A percentile compares a stretch with the other conserved stretches of the same genome.
phyloP scores from a whole-genome alignment of 805 yeast species.

The Wilhelminamyces savonicus region DNA sequence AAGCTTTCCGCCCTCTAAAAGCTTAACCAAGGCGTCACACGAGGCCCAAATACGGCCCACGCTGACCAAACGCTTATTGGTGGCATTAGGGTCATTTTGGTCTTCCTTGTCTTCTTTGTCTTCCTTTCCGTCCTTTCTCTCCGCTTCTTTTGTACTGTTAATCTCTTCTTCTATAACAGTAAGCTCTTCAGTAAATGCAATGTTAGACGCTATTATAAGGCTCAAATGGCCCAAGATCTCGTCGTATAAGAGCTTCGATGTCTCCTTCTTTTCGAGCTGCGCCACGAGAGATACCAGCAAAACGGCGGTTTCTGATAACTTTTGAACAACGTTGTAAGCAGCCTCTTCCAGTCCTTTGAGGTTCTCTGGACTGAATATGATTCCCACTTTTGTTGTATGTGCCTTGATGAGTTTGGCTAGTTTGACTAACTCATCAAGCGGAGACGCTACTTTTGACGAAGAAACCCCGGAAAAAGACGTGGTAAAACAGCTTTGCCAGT shows the following conservation, averaged over 20 bases:
- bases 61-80: conserved; percentile 43
- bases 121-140: conserved; percentile 1
- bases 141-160: conserved; percentile 6
- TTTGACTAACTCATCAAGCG: conserved; percentile 55
- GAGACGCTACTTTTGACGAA: conserved; percentile 35
- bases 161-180: conserved; percentile 9
- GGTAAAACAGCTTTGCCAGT: too few species aligned
- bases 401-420: conserved; percentile 58
- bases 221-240: conserved; percentile 21
- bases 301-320: conserved; percentile 38
- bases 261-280: conserved; percentile 18
- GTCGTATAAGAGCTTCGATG: conserved; percentile 34
- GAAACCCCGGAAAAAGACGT: too few species aligned
- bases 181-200: conserved; percentile 21
- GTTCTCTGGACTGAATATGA: conserved; percentile 59
- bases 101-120: conserved; percentile 6
- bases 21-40: conserved; percentile 43
- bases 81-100: conserved; percentile 11
- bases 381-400: conserved; percentile 71
- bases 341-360: conserved; percentile 33
- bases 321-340: conserved; percentile 43
- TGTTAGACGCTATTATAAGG: conserved; percentile 12
- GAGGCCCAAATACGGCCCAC: conserved; percentile 70
- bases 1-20: conserved; percentile 44
- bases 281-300: conserved; percentile 38